Percentiles rank a stretch among this genome's conserved stretches.
Evolutionary conservation across 73 alveolate species (phyloP).

Genomic region (Paramecium tetraurelia): DNA sequence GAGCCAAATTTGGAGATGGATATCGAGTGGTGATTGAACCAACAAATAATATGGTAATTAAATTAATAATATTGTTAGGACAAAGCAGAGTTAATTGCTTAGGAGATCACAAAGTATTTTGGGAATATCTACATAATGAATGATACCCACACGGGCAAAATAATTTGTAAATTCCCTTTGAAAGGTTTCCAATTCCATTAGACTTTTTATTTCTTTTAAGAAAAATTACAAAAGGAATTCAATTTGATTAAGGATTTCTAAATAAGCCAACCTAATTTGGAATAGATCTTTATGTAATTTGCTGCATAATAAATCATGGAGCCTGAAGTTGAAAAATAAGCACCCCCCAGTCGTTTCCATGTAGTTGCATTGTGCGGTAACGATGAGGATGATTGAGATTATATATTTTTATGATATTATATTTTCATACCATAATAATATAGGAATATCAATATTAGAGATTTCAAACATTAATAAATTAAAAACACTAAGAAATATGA

Average conservation of each 20-base stretch:
- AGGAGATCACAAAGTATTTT: background rate
- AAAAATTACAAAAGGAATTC: background rate
- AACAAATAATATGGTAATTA: background rate
- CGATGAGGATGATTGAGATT: conserved; percentile 51
- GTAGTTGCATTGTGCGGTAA: background rate
- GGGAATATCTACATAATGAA: background rate
- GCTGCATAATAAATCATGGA: background rate
- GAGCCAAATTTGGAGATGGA: conserved; percentile 90
- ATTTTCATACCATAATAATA: background rate
- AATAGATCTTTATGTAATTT: conserved; percentile 40
- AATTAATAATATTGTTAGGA: background rate
- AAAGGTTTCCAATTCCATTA: background rate
- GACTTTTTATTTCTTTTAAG: conserved; percentile 25
- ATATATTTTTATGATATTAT: background rate
- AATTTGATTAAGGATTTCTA: conserved; percentile 16
- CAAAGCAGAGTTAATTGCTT: background rate
- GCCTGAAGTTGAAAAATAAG: background rate
- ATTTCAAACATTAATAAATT: background rate
- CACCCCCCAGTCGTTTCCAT: background rate
- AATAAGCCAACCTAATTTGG: background rate
- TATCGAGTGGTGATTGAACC: conserved; percentile 74
- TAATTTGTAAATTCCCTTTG: background rate
- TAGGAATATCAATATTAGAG: background rate
- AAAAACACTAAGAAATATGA: background rate
- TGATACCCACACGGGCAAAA: background rate